Percentiles rank a stretch among this genome's conserved stretches.
phyloP scores from a whole-genome alignment of 768 basidiomycete species.

The Tulasnella sp. region DNA sequence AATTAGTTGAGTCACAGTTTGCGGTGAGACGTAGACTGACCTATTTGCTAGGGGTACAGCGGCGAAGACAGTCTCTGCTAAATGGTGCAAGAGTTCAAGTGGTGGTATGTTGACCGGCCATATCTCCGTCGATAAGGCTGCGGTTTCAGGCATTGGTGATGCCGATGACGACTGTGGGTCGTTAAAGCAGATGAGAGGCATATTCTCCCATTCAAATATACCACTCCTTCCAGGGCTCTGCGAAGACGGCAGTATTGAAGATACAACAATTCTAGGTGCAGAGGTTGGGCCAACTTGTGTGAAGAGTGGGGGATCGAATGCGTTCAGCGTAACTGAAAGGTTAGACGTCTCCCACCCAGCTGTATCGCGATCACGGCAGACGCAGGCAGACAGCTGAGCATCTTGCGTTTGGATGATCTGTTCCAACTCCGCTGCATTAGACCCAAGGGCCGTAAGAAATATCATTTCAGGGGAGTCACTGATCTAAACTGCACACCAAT shows the following conservation, averaged over 20 bases:
- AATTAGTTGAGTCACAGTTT: too few relatives aligned
- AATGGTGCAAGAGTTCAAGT: conserved; percentile 7
- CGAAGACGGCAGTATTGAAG: too few relatives aligned
- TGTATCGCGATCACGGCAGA: not conserved
- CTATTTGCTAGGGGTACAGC: conserved; percentile 4
- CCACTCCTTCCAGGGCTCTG: too few relatives aligned
- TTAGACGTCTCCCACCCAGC: not conserved
- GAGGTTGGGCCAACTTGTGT: too few relatives aligned
- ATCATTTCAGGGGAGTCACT: too few relatives aligned
- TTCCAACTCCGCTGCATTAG: not conserved
- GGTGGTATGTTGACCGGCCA: conserved; percentile 10
- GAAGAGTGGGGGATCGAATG: not conserved
- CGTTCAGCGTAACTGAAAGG: not conserved
- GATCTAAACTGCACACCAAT: not conserved
- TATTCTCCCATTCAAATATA: not conserved
- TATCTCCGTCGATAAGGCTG: conserved; percentile 1
- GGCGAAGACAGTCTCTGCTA: conserved; percentile 15
- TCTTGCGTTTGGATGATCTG: not conserved
- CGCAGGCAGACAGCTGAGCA: not conserved
- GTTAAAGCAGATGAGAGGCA: not conserved
- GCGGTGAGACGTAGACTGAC: too few relatives aligned
- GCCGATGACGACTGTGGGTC: not conserved
- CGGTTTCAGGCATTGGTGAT: not conserved
- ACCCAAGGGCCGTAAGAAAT: not conserved
- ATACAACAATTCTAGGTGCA: too few relatives aligned